A percentile compares a stretch with the other conserved stretches of the same genome.
These are phyloP conservation scores for Ganoderma meredithae DNA, from an alignment of 1,284 basidiomycete species.

Conservation along the genomic window DNA sequence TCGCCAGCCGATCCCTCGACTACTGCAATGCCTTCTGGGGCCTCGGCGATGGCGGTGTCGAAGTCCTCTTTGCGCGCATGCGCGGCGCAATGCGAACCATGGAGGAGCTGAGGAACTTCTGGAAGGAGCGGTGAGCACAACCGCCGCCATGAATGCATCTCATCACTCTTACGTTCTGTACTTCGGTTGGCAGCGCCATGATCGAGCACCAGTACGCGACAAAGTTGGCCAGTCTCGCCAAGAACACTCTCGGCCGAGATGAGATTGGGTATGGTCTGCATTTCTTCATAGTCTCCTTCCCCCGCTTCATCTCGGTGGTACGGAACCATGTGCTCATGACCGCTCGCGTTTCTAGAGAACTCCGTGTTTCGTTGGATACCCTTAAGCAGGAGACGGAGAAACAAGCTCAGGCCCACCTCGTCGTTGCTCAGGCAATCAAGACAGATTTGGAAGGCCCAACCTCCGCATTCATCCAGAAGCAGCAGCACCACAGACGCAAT, in stretches of 20 bases:
- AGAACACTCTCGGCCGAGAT: constrained; percentile 80
- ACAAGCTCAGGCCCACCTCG: constrained; percentile 75
- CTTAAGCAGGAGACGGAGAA: constrained; percentile 86
- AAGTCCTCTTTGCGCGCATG: constrained; percentile 90
- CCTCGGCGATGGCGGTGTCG: constrained; percentile 84
- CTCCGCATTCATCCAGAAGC: constrained; percentile 67
- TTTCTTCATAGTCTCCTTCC: neutral
- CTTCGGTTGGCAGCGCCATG: constrained; percentile 57
- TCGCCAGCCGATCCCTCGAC: constrained; percentile 65
- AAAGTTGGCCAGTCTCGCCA: constrained; percentile 84
- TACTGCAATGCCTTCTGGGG: constrained; percentile 99
- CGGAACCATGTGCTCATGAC: neutral
- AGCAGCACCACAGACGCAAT: constrained; percentile 79
- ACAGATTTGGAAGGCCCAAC: constrained; percentile 80
- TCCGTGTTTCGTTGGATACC: constrained; percentile 81
- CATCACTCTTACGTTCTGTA: neutral
- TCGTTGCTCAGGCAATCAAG: constrained; percentile 78
- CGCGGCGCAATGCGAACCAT: constrained; percentile 86
- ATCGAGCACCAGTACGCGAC: constrained; percentile 98
- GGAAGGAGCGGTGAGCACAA: constrained; percentile 84
- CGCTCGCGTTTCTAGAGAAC: constrained; percentile 59
- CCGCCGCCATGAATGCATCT: neutral
- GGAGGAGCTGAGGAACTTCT: constrained; percentile 87
- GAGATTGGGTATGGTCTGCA: constrained; percentile 81
- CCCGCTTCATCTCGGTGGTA: neutral